Evolutionary conservation across 2,329 filamentous ascomycete species (phyloP), one percentile per base, ranked within the genome.

Genomic region (Juglanconis sp.): DNA sequence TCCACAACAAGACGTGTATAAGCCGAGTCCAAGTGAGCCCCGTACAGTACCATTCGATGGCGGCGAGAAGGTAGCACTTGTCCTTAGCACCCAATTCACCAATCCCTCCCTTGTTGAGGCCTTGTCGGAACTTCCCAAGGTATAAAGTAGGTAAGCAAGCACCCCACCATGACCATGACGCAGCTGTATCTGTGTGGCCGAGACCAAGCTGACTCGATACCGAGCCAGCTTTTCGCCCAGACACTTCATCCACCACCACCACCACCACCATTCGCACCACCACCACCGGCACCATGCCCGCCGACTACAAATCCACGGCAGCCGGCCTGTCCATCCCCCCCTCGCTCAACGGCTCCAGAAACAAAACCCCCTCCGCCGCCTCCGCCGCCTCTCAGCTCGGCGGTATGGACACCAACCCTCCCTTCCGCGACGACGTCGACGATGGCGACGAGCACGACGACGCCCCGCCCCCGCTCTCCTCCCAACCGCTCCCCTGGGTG

Each of bases 261-360:
- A 44, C 15, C 42, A 31, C 36, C 31, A 15, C 17, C n/a, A 40
- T 0, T 0, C 36, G 53, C 42, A 61, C 52, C 46, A 35, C n/a
- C 11, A 5, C n/a, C 40, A 5, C 40, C 11, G 40, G 36, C 58
- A 40, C 60, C 38, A 84, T 84, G 81, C 79, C 81, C 38, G 77
- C 77, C 67, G 78, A 84, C 73, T 80, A 81, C 71, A 70, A 72
- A 50, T 79, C 80, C 60, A 74, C 80, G 62, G 80, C 80, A 59
- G 79, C 76, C 66, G 79, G 77, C 50, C 78, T 82, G 42, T 76
- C 79, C 61, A 70, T 82, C 56, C 75, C 76, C 34, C 72, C 74
- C 3, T 68, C 68, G 40, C 66, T 70, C 38, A 59, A 66, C 59
- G 46, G 4, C 46, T 31, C 17, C 46, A 44, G 1, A 13, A 68